Evolutionary conservation across 2,329 filamentous ascomycete genomes (phyloP), one percentile per base, ranked within the genome.

Genomic region (Neonectria neomacrospora): DNA sequence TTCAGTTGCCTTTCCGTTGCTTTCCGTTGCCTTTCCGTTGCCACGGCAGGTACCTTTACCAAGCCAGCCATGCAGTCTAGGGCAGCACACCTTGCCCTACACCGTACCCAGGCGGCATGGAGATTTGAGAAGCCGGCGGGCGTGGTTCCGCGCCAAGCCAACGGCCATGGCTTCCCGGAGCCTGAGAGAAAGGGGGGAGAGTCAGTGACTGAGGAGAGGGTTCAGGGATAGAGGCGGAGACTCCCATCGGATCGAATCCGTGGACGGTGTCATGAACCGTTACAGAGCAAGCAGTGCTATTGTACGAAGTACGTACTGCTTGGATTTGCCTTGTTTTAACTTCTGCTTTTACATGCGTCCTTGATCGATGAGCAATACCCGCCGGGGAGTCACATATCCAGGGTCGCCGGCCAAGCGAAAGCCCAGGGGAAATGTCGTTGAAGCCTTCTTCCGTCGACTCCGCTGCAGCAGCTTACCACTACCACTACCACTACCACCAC

Each of bases 61-160:
- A 22, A 47, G 44, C 6, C 44, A 47, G 44, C 44, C 42, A 45
- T 22, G 9, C 44, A 18, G 44, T 23, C 44, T 37, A 39, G 41
- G 42, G 53, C 53, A 55, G 20, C 54, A 34, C 45, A 20, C 23
- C 45, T 48, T 30, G 26, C 34, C 34, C 44, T 48, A 42, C 37
- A 41, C 37, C 37, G 37, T 18, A 41, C 37, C 54, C 54, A 44
- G 54, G 54, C 56, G 34, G 47, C 26, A 50, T 51, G 58, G 58
- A 58, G 54, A 54, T 62, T 50, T 32, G 53, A 48, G 34, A 42
- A 47, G 61, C 53, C 53, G 45, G 55, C 53, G 69, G 64, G 60
- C 50, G 54, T 65, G 66, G 58, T 64, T 65, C 67, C 61, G 68
- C 55, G 52, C 59, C 59, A 47, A 48, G 55, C 47, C 26, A 59